Evolutionary conservation across 352 stramenopile genomes (phyloP), one percentile per base, ranked within the genome.

Genomic region (Plasmopara muralis): DNA sequence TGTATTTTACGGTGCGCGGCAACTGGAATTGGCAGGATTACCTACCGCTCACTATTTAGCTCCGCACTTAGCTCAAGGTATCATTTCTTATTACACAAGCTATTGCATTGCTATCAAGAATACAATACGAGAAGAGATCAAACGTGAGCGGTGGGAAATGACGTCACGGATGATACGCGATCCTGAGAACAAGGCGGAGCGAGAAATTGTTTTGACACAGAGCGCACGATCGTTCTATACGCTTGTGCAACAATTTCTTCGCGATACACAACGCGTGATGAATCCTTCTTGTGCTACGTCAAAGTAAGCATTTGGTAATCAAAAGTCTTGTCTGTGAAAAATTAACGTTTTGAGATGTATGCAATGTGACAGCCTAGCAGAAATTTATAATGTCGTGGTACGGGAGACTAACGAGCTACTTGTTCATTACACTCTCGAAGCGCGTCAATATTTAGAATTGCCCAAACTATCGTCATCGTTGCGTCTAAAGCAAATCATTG

Each of bases 81-180:
- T 93, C 16, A 43, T 81, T 12, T 65, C 67, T 1, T 87, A 86
- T 43, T 64, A 90, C 47, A 55, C 55, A 10, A 86, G 56, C 46
- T 93, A 93, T 42, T 78, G 66, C 13, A 71, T 70, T 37, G 75
- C 82, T 5, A 83, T 93, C 53, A 83, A 83, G 44, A 79, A 72
- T 15, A 73, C 70, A 7, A 74, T 80, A 25, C 67, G 71, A 31
- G 77, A 89, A 47, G 79, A 93, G 69, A 74, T 93, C 45, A 90
- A 89, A 39, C 77, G 82, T 2, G 82, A 93, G 57, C 77, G 82
- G 40, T 93, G 82, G 82, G 82, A 90, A 47, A 84, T 89, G 72
- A 67, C 66, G 14, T 68, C 66, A 20, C 66, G 78, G 6, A 86
- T 67, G 49, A 87, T 93, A 43, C 77, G 82, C 8, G 78, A 89